Base-by-base conservation (phyloP, 2,329 filamentous ascomycete genomes). In the Ophiostoma sp. region DNA sequence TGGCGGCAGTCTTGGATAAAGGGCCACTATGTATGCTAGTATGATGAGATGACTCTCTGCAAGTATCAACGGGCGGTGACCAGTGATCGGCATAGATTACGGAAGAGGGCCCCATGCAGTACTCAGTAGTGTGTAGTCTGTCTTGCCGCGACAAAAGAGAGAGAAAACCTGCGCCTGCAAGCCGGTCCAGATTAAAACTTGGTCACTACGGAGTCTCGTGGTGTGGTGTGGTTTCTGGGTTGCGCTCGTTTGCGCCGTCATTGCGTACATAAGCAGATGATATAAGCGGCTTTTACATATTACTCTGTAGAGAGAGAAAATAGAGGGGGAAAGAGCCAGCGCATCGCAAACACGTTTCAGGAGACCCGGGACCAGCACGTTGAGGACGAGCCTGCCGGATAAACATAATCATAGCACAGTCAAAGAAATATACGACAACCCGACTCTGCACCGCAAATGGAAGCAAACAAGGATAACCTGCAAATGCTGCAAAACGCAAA, bases 131-230 rank as follows among this genome's bases (percentile, higher is more conserved):
- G 11, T 27, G 52, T 11, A 54, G 27, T 2, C 10, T 27, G 57
- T 62, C 57, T 62, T 62, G 57, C 57, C 27, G 57, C 57, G 57
- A 62, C 57, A 17, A 41, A 13, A 31, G 27, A 31, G 27, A 31
- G 27, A 1, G 27, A 31, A 33, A 62, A 62, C 57, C 57, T 62
- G 57, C 57, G 52, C 23, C 6, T 57, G 10, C 15, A 62, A 62
- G 27, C 57, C 57, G 57, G 27, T 33, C 57, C 57, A 62, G 57
- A 35, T 3, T 33, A 62, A 62, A 62, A 62, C 57, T 62, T 62
- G 57, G 57, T 62, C 27, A 60, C 52, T 54, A 27, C 15, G 20
- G 15, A n/a, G 17, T n/a, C 44, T 48, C 20, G 44, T 48, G 13
- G 44, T 48, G 13, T 48, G 27, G 27, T 31, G 27, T 31, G 27